Base-by-base conservation (phyloP, 345 rosid species). In the Ricinus communis region DNA sequence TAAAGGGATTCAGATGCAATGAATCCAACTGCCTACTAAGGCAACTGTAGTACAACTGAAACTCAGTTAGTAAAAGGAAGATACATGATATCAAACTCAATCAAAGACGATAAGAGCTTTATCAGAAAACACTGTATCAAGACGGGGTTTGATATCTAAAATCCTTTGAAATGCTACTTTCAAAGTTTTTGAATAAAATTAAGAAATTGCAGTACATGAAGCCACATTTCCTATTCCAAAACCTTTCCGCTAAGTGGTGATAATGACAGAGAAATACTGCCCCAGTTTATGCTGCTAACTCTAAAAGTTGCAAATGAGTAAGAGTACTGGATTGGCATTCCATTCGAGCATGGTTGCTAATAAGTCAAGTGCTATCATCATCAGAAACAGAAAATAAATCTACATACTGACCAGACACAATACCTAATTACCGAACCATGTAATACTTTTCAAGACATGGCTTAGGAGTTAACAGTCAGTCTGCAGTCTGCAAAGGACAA, bases 381-480 rank as follows among this genome's bases (percentile, higher is more conserved):
- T 3, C 5, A 16, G 36, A 54, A 22, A 22, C 31, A 51, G 13
- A 38, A 51, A 51, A 21, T n/a, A n/a, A n/a, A n/a, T n/a, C n/a
- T n/a, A n/a, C 13, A 40, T 25, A 57, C n/a, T 22, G 10, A 45
- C 65, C 51, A 58, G 57, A n/a, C 73, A n/a, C 27, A 30, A 69
- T 2, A 46, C 8, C 0, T 22, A n/a, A n/a, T n/a, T 41, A 6
- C 40, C 19, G n/a, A 50, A 63, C 9, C 33, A 13, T 33, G n/a
- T 40, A 11, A 30, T 52, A 21, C 1, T 25, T 53, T 8, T 21
- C 15, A 22, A 30, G 27, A 36, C 11, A 68, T 24, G 30, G 24
- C 49, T n/a, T n/a, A n/a, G 15, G 13, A 62, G 25, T 33, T 2
- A 33, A 33, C 7, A 62, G 21, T 33, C 36, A 52, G 51, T 45